Conservation (phyloP, 371 early-diverging fungal genomes). For the Blastocladiella emersonii region DNA sequence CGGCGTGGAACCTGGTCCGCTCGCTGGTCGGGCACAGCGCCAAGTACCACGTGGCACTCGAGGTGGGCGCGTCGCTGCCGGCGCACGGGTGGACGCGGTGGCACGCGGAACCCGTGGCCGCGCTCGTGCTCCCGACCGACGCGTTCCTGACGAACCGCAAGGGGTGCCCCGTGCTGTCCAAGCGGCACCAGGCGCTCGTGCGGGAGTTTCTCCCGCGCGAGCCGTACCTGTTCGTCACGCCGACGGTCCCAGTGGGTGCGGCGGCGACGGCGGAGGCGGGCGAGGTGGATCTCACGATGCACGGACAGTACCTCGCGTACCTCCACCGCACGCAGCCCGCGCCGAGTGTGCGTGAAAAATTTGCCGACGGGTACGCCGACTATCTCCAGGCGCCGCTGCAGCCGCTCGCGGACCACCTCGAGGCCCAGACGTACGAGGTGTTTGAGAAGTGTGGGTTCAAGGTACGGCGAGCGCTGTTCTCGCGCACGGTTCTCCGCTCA, state of each 20-base stretch:
- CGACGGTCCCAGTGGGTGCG: not conserved
- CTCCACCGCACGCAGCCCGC: conserved; percentile 47
- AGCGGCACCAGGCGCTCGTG: conserved; percentile 55
- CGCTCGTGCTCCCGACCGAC: conserved; percentile 50
- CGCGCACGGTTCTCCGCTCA: too few species aligned
- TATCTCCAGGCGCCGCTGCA: conserved; percentile 70
- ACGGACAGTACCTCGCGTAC: conserved; percentile 55
- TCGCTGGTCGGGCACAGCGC: conserved; percentile 37
- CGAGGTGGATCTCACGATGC: conserved; percentile 11
- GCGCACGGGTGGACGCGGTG: conserved; percentile 46
- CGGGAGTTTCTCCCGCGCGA: conserved; percentile 31
- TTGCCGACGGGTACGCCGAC: conserved; percentile 71
- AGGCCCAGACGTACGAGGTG: conserved; percentile 78
- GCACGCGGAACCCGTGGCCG: conserved; percentile 74
- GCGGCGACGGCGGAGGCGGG: not conserved
- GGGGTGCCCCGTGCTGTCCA: conserved; percentile 75
- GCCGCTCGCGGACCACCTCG: conserved; percentile 87
- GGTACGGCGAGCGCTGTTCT: too few species aligned
- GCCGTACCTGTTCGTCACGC: not conserved
- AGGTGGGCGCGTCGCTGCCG: conserved; percentile 43
- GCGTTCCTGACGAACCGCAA: conserved; percentile 61
- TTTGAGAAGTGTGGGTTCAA: too few species aligned
- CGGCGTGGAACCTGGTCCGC: conserved; percentile 51
- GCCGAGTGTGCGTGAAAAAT: conserved; percentile 44
- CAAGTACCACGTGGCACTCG: conserved; percentile 43